Percentiles rank a stretch among this genome's conserved stretches.
Evolutionary conservation across 2,329 filamentous ascomycete genomes (phyloP).

Genomic region (Aspergillus texensis): DNA sequence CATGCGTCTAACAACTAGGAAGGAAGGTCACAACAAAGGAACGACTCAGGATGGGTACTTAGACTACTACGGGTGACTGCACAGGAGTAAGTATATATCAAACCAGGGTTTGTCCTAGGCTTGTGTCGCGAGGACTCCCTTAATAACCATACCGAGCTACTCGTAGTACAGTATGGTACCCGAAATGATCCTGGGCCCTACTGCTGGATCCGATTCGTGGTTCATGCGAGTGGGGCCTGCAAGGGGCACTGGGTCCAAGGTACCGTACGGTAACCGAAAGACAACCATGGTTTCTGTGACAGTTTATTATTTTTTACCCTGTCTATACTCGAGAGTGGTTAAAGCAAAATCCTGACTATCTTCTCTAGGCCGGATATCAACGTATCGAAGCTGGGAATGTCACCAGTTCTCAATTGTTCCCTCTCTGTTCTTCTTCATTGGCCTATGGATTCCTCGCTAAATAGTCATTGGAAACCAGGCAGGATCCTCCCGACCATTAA

Average conservation of each 20-base stretch:
- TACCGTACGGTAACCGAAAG: conserved; percentile 20
- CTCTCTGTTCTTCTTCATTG: neutral
- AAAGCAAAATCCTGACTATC: neutral
- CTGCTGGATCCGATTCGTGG: conserved; percentile 18
- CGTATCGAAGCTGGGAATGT: neutral
- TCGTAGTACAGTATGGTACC: conserved; percentile 9
- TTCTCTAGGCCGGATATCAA: neutral
- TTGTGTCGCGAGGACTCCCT: neutral
- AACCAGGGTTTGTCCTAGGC: neutral
- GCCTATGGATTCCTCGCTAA: neutral
- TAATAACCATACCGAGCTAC: neutral
- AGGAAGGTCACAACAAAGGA: neutral
- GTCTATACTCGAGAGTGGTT: neutral
- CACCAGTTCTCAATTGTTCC: neutral
- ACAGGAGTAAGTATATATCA: neutral
- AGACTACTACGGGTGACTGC: neutral
- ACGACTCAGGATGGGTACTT: neutral
- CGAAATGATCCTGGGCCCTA: conserved; percentile 13
- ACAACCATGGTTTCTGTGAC: conserved; percentile 20
- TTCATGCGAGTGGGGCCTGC: conserved; percentile 18
- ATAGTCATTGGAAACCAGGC: neutral
- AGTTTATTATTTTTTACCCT: conserved; percentile 16
- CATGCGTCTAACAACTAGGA: neutral
- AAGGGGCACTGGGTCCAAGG: conserved; percentile 21
- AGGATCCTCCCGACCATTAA: neutral